Base-by-base conservation (phyloP, 2,329 filamentous ascomycete species). In the Pseudogymnoascus sp. region DNA sequence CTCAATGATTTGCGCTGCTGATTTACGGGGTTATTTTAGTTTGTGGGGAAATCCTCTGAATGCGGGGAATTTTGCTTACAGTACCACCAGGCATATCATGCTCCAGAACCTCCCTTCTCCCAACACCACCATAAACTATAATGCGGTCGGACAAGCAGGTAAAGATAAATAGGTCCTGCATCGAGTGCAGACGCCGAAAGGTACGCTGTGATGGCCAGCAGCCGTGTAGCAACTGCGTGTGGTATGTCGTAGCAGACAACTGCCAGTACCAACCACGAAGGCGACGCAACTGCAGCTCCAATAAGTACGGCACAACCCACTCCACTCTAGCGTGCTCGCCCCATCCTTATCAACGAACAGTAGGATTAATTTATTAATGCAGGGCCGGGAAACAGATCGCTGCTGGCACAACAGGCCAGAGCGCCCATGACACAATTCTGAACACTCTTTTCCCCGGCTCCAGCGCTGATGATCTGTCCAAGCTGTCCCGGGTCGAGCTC, bases 101-200 rank as follows among this genome's bases (percentile, higher is more conserved):
- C n/a, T 9, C 49, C 25, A 19, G 28, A 55, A 33, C n/a, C n/a
- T 14, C n/a, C 28, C 25, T 33, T 33, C 49, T 55, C 16, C 33
- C 25, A 33, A 33, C 49, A 55, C 49, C 25, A 55, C 49, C 8
- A 55, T 9, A 33, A 33, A 9, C 49, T 55, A 55, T 33, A 55
- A 55, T 55, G 49, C 49, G 49, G 49, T 55, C 49, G 49, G 49
- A 55, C 49, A 55, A 55, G 49, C 49, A 55, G 28, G 49, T 55
- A 55, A 61, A 61, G 38, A 61, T 61, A 33, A 61, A 61, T 33
- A 61, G 49, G 22, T 42, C 60, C 30, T 61, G 60, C 28, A 36
- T 52, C 39, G 60, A 61, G 25, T 61, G 60, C 60, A 61, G 49
- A 33, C 60, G 60, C 25, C 60, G 60, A 33, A 61, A 61, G 23